phyloP scores from a whole-genome alignment of 371 early-diverging fungal genomes.

The Apophysomyces elegans region DNA sequence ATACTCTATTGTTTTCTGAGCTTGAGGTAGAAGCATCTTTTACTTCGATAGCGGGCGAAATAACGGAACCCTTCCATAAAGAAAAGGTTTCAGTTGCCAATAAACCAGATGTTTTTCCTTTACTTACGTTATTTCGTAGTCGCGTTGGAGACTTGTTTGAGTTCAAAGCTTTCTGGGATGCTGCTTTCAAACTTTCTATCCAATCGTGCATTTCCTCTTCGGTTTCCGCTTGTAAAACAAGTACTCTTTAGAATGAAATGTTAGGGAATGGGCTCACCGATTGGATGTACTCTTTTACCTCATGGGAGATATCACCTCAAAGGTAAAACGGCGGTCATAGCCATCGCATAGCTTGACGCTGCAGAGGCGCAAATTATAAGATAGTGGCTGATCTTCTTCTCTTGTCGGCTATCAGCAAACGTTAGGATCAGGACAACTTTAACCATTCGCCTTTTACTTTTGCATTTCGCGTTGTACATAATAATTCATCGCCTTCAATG shows the following conservation, averaged over 20 bases:
- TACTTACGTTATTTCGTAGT: slow-evolving; percentile 27
- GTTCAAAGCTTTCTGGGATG: slow-evolving; percentile 70
- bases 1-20: slow-evolving; percentile 29
- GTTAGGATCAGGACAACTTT: neutral
- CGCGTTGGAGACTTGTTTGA: slow-evolving; percentile 51
- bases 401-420: slow-evolving; percentile 20
- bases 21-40: slow-evolving; percentile 16
- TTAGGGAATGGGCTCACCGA: slow-evolving; percentile 5
- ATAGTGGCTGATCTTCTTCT: slow-evolving; percentile 43
- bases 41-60: slow-evolving; percentile 10
- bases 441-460: slow-evolving; percentile 38
- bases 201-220: slow-evolving; percentile 79
- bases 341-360: slow-evolving; percentile 72
- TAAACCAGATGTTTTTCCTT: neutral
- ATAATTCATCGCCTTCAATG: slow-evolving; percentile 67
- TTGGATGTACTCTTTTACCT: slow-evolving; percentile 44
- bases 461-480: slow-evolving; percentile 51
- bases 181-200: slow-evolving; percentile 74
- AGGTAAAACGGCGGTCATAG: slow-evolving; percentile 81
- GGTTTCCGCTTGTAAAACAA: slow-evolving; percentile 86
- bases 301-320: slow-evolving; percentile 85
- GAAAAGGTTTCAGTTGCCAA: neutral
- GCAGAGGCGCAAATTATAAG: slow-evolving; percentile 75
- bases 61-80: slow-evolving; percentile 10
- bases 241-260: slow-evolving; percentile 37